Evolutionary conservation across 768 basidiomycete species (phyloP).

Genomic region (Rhizopogon sp.): DNA sequence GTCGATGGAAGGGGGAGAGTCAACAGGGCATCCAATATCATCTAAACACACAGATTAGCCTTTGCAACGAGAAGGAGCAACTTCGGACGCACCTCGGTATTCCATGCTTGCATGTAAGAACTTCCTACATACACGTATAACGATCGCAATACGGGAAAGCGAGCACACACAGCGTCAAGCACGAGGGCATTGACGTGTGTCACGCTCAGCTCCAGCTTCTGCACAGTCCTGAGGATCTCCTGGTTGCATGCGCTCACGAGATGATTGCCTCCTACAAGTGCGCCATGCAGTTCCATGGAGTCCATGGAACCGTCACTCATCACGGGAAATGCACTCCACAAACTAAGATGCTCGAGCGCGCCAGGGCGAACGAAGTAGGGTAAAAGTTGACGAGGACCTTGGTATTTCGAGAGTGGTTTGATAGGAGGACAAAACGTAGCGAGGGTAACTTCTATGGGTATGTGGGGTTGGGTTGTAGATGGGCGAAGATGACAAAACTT

Average conservation of each 20-base stretch:
- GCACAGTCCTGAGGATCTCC: not conserved
- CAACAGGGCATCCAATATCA: not conserved
- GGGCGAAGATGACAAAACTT: not conserved
- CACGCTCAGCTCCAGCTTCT: not conserved
- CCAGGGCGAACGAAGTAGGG: slow-evolving; percentile 1
- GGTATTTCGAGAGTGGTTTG: slow-evolving; percentile 1
- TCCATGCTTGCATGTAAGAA: not conserved
- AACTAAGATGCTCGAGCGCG: not conserved
- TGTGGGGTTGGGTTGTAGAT: not conserved
- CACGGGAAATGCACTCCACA: not conserved
- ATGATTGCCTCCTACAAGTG: not conserved
- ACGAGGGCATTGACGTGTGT: slow-evolving; percentile 1
- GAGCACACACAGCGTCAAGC: not conserved
- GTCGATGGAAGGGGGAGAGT: not conserved
- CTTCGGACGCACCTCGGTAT: not conserved
- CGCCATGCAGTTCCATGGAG: not conserved
- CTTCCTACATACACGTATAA: not conserved
- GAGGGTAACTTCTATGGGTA: not conserved
- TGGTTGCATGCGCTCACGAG: not conserved
- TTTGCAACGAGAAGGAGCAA: not conserved
- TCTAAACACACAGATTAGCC: not conserved
- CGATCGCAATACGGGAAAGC: slow-evolving; percentile 1
- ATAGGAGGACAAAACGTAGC: not conserved
- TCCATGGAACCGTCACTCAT: not conserved
- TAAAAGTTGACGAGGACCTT: slow-evolving; percentile 4